These are phyloP conservation scores for Cyberlindnera euphorbiae DNA, from an alignment of 805 yeast genomes.

Conservation along the genomic window DNA sequence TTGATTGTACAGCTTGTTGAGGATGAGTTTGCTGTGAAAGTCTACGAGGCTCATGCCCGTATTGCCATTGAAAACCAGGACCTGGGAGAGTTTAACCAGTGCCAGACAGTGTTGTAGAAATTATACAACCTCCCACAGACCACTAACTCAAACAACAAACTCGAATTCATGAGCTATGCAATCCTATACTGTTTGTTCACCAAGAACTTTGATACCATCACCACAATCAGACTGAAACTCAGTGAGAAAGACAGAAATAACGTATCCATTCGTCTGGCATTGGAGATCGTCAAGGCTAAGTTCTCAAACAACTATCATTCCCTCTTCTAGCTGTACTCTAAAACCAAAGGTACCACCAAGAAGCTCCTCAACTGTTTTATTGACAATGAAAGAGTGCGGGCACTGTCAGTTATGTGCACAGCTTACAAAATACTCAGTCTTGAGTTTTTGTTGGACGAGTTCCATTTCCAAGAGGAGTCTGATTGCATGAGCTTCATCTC, in stretches of 20 bases:
- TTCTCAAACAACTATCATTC: constrained; percentile 45
- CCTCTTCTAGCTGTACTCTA: constrained; percentile 41
- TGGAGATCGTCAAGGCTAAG: constrained; percentile 29
- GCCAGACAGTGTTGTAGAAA: constrained; percentile 73
- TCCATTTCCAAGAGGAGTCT: constrained; percentile 35
- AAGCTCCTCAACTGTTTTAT: constrained; percentile 50
- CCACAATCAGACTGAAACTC: constrained; percentile 39
- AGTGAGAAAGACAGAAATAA: constrained; percentile 25
- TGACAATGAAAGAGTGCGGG: constrained; percentile 50
- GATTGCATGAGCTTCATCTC: constrained; percentile 41
- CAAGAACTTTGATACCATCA: constrained; percentile 41
- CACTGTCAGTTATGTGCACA: constrained; percentile 51
- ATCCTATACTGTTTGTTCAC: constrained; percentile 74
- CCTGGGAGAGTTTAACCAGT: constrained; percentile 92
- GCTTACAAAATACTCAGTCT: constrained; percentile 47
- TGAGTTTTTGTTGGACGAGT: constrained; percentile 33
- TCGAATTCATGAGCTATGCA: constrained; percentile 71
- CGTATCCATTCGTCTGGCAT: constrained; percentile 20
- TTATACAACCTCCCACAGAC: constrained; percentile 46
- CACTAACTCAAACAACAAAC: constrained; percentile 34
- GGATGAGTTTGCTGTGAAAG: constrained; percentile 67
- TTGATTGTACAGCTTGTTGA: constrained; percentile 86
- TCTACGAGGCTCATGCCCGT: constrained; percentile 82
- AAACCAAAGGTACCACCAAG: constrained; percentile 38
- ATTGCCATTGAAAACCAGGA: constrained; percentile 82